Evolutionary conservation across 768 basidiomycete genomes (phyloP).

Genomic region (Mycena vulgaris): DNA sequence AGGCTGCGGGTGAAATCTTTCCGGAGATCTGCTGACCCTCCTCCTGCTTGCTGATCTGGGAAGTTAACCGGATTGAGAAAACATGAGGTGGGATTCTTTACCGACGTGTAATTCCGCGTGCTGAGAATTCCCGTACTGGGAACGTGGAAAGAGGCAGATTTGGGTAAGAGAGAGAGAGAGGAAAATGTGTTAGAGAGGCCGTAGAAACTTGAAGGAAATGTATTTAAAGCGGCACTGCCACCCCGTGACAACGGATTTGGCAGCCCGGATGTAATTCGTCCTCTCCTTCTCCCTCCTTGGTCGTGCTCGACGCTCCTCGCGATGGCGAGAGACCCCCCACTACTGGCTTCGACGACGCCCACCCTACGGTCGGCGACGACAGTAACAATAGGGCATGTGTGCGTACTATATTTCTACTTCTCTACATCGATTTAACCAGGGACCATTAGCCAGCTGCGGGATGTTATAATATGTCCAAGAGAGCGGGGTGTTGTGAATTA

Average conservation of each 20-base stretch:
- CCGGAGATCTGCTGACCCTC: conserved; percentile 4
- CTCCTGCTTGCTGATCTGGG: conserved; percentile 7
- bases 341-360: conserved; percentile 62
- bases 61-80: conserved; percentile 16
- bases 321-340: conserved; percentile 65
- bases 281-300: neutral
- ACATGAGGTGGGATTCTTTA: neutral
- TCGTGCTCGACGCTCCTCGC: conserved; percentile 27
- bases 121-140: too few relatives aligned
- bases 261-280: too few relatives aligned
- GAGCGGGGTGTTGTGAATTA: conserved; percentile 78
- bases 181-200: too few relatives aligned
- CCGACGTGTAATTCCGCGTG: too few relatives aligned
- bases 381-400: conserved; percentile 78
- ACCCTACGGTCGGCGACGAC: conserved; percentile 57
- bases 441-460: conserved; percentile 77
- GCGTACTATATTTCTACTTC: conserved; percentile 40
- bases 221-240: conserved; percentile 7
- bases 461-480: conserved; percentile 82
- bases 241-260: conserved; percentile 8
- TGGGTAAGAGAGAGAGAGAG: too few relatives aligned
- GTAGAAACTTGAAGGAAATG: neutral
- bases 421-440: conserved; percentile 25
- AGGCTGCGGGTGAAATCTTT: too few relatives aligned
- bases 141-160: too few relatives aligned